These are phyloP conservation scores for Cinnamomum micranthum DNA, from an alignment of 164 flowering plant species.

Conservation along the genomic window DNA sequence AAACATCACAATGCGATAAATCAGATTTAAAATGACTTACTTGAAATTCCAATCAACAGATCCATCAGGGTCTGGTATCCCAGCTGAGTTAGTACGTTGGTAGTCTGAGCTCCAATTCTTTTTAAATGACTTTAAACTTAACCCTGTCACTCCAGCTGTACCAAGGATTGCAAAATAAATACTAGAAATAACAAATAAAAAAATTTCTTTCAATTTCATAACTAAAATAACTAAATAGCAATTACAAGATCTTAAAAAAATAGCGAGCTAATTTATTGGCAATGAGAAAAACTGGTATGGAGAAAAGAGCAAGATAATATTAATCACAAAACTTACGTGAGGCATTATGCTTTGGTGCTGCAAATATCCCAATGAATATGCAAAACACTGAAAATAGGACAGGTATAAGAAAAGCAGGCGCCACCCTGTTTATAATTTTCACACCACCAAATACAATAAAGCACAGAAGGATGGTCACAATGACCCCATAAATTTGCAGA, in stretches of 20 bases:
- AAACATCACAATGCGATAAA: too few species aligned
- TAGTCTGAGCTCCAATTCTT: conserved; percentile 87
- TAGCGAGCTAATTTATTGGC: not conserved
- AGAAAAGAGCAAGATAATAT: not conserved
- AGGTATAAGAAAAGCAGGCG: conserved; percentile 94
- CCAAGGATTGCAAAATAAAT: conserved; percentile 11
- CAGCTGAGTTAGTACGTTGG: conserved; percentile 78
- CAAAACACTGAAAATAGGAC: conserved; percentile 81
- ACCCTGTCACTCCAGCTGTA: conserved; percentile 87
- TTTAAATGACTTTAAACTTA: conserved; percentile 66
- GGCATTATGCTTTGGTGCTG: conserved; percentile 60
- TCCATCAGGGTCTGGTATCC: conserved; percentile 88
- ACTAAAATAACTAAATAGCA: not conserved
- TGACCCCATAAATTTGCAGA: conserved; percentile 90
- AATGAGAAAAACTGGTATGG: not conserved
- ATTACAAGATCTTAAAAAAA: not conserved
- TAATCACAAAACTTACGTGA: conserved; percentile 39
- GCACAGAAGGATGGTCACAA: conserved; percentile 84
- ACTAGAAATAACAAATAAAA: not conserved
- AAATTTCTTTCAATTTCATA: not conserved
- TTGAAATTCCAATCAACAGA: conserved; percentile 71
- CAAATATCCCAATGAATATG: conserved; percentile 74
- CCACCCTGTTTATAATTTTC: conserved; percentile 95
- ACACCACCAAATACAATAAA: conserved; percentile 99
- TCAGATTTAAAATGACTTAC: conserved; percentile 35